Base-by-base conservation (phyloP, 306 rosid genomes). In the Canavalia gladiata region DNA sequence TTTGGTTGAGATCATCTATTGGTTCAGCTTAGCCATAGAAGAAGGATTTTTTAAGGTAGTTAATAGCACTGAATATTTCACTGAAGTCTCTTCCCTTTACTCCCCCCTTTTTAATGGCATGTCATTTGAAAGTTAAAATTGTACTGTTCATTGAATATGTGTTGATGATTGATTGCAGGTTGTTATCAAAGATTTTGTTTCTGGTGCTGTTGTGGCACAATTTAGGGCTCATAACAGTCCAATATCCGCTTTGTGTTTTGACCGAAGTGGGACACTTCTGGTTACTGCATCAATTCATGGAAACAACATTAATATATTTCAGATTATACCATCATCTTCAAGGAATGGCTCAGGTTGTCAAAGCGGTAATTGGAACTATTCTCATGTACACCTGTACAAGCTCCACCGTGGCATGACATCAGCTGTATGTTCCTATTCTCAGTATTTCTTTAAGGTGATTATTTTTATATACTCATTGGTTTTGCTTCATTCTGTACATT, bases 361-460 rank as follows among this genome's bases (percentile, higher is more conserved):
- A 66, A 81, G 85, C 86, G 88, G 82, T 71, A 92, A 94, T 82
- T 88, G 91, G 89, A 88, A 89, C 74, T 86, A 84, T 82, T 91
- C 97, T 46, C 95, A 89, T 68, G 97, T 87, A 89, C 98, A 94
- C 85, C 94, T 94, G 58, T 94, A 90, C 90, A 94, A 92, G 87
- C 97, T 94, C 70, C 96, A 87, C 80, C 98, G 97, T 76, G 98
- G 97, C 91, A 82, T 94, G 89, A 92, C 97, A 58, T 86, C 97
- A 63, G 97, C 97, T 86, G 98, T 94, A 90, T 47, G 94, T 75
- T 82, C 46, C 80, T 77, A 50, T 79, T 64, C 74, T 86, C 60
- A 41, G 34, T 79, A 31, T 78, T 52, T 85, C 76, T 73, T 81
- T 66, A 76, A 71, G 76, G 82, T 35, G 41, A 2, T 4, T 37